These are phyloP conservation scores for Tilletia horrida DNA, from an alignment of 1,284 basidiomycete genomes.

Conservation along the genomic window DNA sequence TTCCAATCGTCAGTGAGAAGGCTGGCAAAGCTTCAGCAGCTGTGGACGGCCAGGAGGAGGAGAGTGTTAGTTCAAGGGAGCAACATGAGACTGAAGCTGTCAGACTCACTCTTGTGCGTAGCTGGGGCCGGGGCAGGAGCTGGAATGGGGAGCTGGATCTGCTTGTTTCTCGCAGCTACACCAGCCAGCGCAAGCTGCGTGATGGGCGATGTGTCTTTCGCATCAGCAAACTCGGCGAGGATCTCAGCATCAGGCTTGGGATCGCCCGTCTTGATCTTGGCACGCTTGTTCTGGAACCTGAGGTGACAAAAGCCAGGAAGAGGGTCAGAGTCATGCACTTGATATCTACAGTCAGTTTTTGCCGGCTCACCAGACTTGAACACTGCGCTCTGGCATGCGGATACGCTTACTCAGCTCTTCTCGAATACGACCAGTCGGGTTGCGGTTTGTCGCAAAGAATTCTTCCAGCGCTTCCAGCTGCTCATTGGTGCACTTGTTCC, in stretches of 20 bases:
- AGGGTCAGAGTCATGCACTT: not conserved
- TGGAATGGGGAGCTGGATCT: not conserved
- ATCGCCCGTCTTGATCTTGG: constrained; percentile 38
- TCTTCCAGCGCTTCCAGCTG: constrained; percentile 38
- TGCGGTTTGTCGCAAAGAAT: constrained; percentile 43
- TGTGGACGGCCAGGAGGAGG: not conserved
- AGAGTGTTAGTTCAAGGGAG: no score
- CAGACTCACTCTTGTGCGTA: constrained; percentile 4
- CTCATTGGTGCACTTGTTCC: constrained; percentile 44
- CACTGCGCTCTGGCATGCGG: constrained; percentile 43
- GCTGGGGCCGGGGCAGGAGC: not conserved
- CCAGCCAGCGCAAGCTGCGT: constrained; percentile 14
- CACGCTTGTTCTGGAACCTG: constrained; percentile 41
- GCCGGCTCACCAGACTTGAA: constrained; percentile 25
- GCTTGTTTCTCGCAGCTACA: constrained; percentile 14
- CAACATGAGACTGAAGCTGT: not conserved
- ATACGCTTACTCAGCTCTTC: constrained; percentile 36
- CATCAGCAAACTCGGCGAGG: constrained; percentile 1
- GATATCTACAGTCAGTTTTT: no score
- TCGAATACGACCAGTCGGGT: constrained; percentile 38
- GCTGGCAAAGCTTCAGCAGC: constrained; percentile 38
- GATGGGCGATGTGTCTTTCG: constrained; percentile 3
- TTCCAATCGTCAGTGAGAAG: constrained; percentile 36
- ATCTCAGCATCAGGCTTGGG: constrained; percentile 19
- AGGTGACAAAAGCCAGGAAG: constrained; percentile 19